These are phyloP conservation scores for Fusarium odoratissimum DNA, from an alignment of 2,329 filamentous ascomycete species.

Conservation along the genomic window DNA sequence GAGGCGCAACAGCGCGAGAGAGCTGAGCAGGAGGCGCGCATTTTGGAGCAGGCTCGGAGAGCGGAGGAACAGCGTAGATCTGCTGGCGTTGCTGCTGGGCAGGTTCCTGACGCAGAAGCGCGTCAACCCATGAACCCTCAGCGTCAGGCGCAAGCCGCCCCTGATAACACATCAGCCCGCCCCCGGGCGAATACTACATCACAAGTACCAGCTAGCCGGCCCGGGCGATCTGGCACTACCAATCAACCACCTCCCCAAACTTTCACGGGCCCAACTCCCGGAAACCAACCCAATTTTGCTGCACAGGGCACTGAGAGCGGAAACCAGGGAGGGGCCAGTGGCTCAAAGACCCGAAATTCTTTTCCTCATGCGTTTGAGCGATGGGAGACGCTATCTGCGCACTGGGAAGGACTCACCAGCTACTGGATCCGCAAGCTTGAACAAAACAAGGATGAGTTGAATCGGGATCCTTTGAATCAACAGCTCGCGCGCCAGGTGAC, in stretches of 20 bases:
- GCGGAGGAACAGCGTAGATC: slow-evolving; percentile 67
- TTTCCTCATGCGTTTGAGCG: slow-evolving; percentile 98
- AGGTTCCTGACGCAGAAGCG: slow-evolving; percentile 47
- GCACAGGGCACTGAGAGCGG: slow-evolving; percentile 34
- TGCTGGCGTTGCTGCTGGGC: slow-evolving; percentile 59
- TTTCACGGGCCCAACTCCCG: slow-evolving; percentile 35
- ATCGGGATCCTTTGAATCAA: slow-evolving; percentile 82
- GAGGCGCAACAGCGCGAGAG: slow-evolving; percentile 71
- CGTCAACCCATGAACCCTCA: slow-evolving; percentile 51
- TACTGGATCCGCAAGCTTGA: slow-evolving; percentile 97
- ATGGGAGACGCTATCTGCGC: slow-evolving; percentile 96
- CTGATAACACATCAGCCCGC: slow-evolving; percentile 44
- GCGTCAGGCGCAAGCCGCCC: slow-evolving; percentile 44
- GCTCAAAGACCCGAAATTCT: slow-evolving; percentile 67
- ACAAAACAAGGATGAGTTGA: slow-evolving; percentile 87
- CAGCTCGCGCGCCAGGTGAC: slow-evolving; percentile 95
- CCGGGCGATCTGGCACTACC: slow-evolving; percentile 30
- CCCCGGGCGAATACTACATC: slow-evolving; percentile 44
- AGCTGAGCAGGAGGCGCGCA: slow-evolving; percentile 66
- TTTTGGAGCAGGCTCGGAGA: slow-evolving; percentile 66
- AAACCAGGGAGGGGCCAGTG: slow-evolving; percentile 30
- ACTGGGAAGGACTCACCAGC: slow-evolving; percentile 97
- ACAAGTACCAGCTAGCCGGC: slow-evolving; percentile 41
- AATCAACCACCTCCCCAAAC: slow-evolving; percentile 36
- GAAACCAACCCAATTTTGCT: slow-evolving; percentile 30